Evolutionary conservation across 495 filamentous ascomycete genomes (phyloP).

Genomic region (Corynascus novoguineensis): DNA sequence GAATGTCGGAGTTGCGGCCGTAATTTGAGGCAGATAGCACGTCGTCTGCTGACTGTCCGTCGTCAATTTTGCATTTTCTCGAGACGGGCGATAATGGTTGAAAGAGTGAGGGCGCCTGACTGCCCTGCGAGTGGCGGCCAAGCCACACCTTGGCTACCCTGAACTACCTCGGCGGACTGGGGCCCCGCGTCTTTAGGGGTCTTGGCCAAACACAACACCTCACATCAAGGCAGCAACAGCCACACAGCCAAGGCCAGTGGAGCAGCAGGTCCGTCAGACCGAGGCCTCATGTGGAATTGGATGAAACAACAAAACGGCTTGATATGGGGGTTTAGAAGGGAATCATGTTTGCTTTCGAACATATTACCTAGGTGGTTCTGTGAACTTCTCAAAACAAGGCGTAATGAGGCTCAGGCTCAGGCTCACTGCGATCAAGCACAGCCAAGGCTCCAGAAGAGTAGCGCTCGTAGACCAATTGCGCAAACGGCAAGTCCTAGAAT

Average conservation of each 20-base stretch:
- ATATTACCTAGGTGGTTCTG: too few relatives aligned
- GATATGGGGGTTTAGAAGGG: too few relatives aligned
- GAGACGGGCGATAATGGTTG: background rate
- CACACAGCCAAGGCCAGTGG: background rate
- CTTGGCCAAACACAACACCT: background rate
- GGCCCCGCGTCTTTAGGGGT: slow-evolving; percentile 12
- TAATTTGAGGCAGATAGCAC: background rate
- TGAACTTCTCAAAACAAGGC: too few relatives aligned
- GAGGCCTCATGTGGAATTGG: background rate
- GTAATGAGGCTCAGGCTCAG: too few relatives aligned
- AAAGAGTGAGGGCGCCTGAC: background rate
- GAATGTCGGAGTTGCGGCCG: background rate
- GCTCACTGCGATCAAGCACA: too few relatives aligned
- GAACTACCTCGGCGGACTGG: background rate
- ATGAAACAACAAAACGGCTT: background rate
- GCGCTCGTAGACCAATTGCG: too few relatives aligned
- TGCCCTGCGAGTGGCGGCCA: slow-evolving; percentile 1
- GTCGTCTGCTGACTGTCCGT: background rate
- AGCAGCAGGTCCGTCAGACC: background rate
- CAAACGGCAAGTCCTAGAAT: background rate
- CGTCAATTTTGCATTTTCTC: background rate
- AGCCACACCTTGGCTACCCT: slow-evolving; percentile 6
- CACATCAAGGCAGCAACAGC: background rate
- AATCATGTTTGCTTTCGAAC: too few relatives aligned
- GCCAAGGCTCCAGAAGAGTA: too few relatives aligned